These are phyloP conservation scores for Tricladium varicosporioides DNA, from an alignment of 2,329 filamentous ascomycete genomes.

Conservation along the genomic window DNA sequence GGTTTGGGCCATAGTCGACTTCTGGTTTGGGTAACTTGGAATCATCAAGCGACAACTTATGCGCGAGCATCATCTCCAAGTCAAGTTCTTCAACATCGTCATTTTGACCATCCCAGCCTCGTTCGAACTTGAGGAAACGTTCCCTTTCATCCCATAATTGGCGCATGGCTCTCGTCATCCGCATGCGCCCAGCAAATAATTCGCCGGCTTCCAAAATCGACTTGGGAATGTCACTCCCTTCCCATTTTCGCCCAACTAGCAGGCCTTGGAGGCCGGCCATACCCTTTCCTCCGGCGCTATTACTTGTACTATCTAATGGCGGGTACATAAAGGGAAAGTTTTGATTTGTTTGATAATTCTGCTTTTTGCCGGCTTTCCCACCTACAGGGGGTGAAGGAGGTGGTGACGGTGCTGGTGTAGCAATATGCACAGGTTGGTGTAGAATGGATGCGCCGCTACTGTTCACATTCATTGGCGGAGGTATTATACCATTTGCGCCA, in stretches of 20 bases:
- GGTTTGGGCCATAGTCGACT: constrained; percentile 50
- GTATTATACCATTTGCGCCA: constrained; percentile 60
- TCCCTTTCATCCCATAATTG: constrained; percentile 96
- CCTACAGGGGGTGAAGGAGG: constrained; percentile 85
- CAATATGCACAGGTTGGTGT: constrained; percentile 95
- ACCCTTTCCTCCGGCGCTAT: constrained; percentile 87
- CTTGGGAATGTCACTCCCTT: constrained; percentile 88
- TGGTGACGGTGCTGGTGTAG: constrained; percentile 94
- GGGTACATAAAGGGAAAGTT: constrained; percentile 98
- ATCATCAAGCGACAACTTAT: constrained; percentile 41
- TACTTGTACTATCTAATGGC: constrained; percentile 83
- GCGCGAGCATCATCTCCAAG: constrained; percentile 41
- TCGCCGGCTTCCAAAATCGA: constrained; percentile 95
- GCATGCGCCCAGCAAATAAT: constrained; percentile 83
- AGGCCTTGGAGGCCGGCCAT: constrained; percentile 75
- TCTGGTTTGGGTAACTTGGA: constrained; percentile 39
- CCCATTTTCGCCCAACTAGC: constrained; percentile 82
- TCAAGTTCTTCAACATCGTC: constrained; percentile 42
- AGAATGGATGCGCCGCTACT: constrained; percentile 74
- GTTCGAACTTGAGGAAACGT: constrained; percentile 84
- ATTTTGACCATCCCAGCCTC: constrained; percentile 69
- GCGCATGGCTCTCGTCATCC: constrained; percentile 86
- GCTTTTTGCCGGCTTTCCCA: constrained; percentile 94
- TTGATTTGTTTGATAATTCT: constrained; percentile 99
- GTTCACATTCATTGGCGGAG: constrained; percentile 50